Evolutionary conservation across 1,284 basidiomycete species (phyloP), one percentile per base, ranked within the genome.

Genomic region (Coniferiporia sulphurascens): DNA sequence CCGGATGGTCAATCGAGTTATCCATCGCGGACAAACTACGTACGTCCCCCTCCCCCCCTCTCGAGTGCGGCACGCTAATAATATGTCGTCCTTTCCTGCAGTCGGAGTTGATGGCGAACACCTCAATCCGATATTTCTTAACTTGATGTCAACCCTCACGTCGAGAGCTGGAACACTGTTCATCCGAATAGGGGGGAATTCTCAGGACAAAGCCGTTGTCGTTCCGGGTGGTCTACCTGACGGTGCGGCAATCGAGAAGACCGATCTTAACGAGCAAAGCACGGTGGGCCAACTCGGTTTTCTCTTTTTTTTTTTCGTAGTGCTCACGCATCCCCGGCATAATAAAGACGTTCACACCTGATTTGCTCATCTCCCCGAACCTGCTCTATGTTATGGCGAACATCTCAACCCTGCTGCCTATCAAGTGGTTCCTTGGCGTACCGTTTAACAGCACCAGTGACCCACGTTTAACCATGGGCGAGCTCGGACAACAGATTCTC

Each of bases 1-100:
- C 83, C 56, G 87, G 88, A 0, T 88, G 89, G 65, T 86, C 84
- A 1, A 76, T 91, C 56, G 88, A 90, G 70, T 79, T 89, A 76
- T 87, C 84, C 27, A 84, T 90, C 15, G 81, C 81, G 2, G 79
- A 81, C 62, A 80, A 83, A 73, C 73, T 87, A 55, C 70, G 84
- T 86, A 69, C 71, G 84, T 82, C 22, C 17, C 15, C 44, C 8
- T 4, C 8, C n/a, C 22, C 36, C 27, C 8, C 1, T 12, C 2
- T 3, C 5, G 36, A 13, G 13, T 49, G 5, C n/a, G 5, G 5
- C 12, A 12, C 12, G 10, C 12, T 43, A 12, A 13, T 41, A n/a
- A 32, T 3, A 5, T 22, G 17, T 13, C 8, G 45, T 21, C 5
- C 12, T 10, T 48, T 1, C 34, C 15, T 3, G 27, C 34, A 58